Evolutionary conservation across 1,139 yeast genomes (phyloP).

Genomic region (Maudiozyma humilis): DNA sequence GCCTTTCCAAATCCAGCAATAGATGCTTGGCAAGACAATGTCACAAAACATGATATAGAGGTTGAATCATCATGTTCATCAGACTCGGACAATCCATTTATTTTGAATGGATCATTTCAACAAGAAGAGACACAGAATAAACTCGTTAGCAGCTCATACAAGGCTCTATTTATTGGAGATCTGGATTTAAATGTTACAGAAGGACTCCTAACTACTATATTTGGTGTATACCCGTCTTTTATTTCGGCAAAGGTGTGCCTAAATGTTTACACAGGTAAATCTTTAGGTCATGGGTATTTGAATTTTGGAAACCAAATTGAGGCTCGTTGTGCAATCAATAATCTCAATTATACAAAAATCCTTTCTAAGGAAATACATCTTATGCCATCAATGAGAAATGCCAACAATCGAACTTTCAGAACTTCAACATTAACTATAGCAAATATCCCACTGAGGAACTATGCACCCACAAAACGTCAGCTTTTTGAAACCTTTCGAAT

Average conservation of each 20-base stretch:
- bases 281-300: constrained; percentile 47
- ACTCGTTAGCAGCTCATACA: constrained; percentile 13
- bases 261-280: constrained; percentile 33
- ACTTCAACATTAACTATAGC: constrained; percentile 25
- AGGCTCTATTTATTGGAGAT: constrained; percentile 46
- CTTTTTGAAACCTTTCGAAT: constrained; percentile 38
- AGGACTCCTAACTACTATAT: constrained; percentile 31
- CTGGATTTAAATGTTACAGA: constrained; percentile 37
- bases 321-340: constrained; percentile 38
- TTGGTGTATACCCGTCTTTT: constrained; percentile 35
- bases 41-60: not conserved
- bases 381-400: constrained; percentile 42
- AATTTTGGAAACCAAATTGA: constrained; percentile 36
- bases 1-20: no score
- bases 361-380: constrained; percentile 40
- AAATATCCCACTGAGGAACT: constrained; percentile 31
- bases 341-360: constrained; percentile 38
- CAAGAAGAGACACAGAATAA: not conserved
- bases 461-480: constrained; percentile 33
- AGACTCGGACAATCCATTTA: not conserved
- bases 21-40: no score
- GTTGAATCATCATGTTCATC: not conserved
- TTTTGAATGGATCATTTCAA: not conserved
- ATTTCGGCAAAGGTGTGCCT: constrained; percentile 42
- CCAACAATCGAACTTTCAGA: constrained; percentile 22